These are phyloP conservation scores for Fusarium staphyleae DNA, from an alignment of 2,329 filamentous ascomycete genomes.

Conservation along the genomic window DNA sequence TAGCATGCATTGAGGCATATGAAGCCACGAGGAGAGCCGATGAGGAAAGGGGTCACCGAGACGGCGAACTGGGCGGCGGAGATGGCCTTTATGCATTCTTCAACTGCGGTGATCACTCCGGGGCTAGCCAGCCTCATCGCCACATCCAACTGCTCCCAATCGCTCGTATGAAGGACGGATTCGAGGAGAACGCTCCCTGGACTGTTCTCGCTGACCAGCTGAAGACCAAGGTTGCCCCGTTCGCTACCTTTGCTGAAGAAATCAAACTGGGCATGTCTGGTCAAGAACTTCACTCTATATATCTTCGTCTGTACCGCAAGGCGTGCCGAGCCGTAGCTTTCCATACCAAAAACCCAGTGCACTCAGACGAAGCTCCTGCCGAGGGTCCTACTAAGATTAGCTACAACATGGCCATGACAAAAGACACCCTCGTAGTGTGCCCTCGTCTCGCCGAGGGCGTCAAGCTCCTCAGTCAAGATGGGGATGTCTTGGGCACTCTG, in stretches of 20 bases:
- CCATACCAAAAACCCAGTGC: constrained; percentile 2
- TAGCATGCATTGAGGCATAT: constrained; percentile 68
- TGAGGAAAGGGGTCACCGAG: constrained; percentile 1
- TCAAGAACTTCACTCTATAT: constrained; percentile 50
- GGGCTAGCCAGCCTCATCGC: constrained; percentile 74
- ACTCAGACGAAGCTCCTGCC: constrained; percentile 34
- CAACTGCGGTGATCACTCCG: constrained; percentile 73
- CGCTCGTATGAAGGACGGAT: constrained; percentile 64
- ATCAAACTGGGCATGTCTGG: constrained; percentile 47
- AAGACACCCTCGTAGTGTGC: constrained; percentile 59
- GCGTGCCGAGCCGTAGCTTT: constrained; percentile 51
- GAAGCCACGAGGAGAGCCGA: constrained; percentile 24
- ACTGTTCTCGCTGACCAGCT: constrained; percentile 55
- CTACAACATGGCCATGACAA: constrained; percentile 70
- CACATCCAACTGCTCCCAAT: constrained; percentile 77
- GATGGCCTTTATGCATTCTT: constrained; percentile 69
- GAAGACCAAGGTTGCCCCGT: constrained; percentile 47
- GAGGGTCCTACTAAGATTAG: constrained; percentile 60
- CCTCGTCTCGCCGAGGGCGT: constrained; percentile 62
- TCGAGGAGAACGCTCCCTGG: constrained; percentile 53
- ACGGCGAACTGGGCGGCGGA: constrained; percentile 8
- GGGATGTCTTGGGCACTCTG: constrained; percentile 51
- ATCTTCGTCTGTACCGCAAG: constrained; percentile 56
- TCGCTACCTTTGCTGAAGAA: constrained; percentile 53
- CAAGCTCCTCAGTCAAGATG: constrained; percentile 39